These are phyloP conservation scores for Leishmania aethiopica DNA, from an alignment of 208 protist species.

Conservation along the genomic window DNA sequence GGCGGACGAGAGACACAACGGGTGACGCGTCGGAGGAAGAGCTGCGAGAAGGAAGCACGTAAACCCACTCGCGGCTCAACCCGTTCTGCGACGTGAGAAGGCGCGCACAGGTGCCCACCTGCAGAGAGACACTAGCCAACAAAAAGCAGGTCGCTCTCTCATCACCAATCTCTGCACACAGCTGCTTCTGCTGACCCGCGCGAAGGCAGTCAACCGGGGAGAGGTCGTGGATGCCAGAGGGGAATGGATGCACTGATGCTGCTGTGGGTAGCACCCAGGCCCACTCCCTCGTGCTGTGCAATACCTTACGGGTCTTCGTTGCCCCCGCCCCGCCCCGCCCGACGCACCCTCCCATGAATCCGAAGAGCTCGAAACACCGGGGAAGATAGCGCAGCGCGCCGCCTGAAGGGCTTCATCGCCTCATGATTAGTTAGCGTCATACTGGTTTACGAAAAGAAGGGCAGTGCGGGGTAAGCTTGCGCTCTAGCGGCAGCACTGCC, in stretches of 20 bases:
- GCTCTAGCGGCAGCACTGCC: background rate
- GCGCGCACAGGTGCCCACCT: no score
- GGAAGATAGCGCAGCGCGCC: background rate
- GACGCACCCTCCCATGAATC: background rate
- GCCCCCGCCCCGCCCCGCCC: no score
- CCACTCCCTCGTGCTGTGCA: background rate
- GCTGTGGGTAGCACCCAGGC: background rate
- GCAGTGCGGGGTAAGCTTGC: background rate
- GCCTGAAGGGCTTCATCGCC: background rate
- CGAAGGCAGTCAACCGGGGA: background rate
- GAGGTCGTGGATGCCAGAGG: background rate
- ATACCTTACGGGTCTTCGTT: background rate
- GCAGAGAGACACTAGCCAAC: background rate
- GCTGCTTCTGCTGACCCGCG: background rate
- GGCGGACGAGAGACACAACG: no score
- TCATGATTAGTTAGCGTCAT: background rate
- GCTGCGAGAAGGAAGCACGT: no score
- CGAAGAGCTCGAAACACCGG: background rate
- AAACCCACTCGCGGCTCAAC: no score
- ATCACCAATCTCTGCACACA: background rate
- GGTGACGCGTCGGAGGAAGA: no score
- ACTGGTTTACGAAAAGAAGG: background rate
- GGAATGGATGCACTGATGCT: background rate
- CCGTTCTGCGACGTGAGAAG: no score
- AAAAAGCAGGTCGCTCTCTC: background rate